Evolutionary conservation across 1,139 yeast species (phyloP).

Genomic region (Sugiyamaella xylanicola): DNA sequence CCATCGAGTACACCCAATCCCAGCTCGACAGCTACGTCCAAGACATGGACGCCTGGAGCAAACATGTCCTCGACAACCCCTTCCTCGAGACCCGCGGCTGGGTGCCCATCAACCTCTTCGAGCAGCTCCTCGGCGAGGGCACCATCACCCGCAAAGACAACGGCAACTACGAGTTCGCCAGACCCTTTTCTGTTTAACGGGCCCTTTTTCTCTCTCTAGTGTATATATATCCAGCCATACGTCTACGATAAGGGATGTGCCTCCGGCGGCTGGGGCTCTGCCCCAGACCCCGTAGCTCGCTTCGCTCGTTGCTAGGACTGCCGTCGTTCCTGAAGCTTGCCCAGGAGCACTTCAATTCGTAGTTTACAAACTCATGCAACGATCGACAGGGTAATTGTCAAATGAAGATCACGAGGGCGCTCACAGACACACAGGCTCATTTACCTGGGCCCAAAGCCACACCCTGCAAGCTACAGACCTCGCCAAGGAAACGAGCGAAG

Average conservation of each 20-base stretch:
- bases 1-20: conserved; percentile 59
- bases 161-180: conserved; percentile 47
- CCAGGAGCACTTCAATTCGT: no score
- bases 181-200: conserved; percentile 18
- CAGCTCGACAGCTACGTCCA: conserved; percentile 59
- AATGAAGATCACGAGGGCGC: no score
- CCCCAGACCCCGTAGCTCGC: conserved; percentile 8
- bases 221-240: neutral
- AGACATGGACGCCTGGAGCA: conserved; percentile 67
- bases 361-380: no score
- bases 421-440: no score
- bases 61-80: conserved; percentile 68
- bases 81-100: conserved; percentile 92
- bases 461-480: no score
- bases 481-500: neutral
- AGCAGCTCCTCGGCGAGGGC: conserved; percentile 65
- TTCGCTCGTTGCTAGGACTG: no score
- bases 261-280: conserved; percentile 11
- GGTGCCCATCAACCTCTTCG: conserved; percentile 93
- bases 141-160: conserved; percentile 52
- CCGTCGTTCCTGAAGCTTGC: no score
- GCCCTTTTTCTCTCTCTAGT: neutral
- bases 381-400: no score
- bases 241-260: neutral
- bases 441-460: no score